Evolutionary conservation across 495 filamentous ascomycete genomes (phyloP), one percentile per base, ranked within the genome.

Genomic region (Lichina pygmaea): DNA sequence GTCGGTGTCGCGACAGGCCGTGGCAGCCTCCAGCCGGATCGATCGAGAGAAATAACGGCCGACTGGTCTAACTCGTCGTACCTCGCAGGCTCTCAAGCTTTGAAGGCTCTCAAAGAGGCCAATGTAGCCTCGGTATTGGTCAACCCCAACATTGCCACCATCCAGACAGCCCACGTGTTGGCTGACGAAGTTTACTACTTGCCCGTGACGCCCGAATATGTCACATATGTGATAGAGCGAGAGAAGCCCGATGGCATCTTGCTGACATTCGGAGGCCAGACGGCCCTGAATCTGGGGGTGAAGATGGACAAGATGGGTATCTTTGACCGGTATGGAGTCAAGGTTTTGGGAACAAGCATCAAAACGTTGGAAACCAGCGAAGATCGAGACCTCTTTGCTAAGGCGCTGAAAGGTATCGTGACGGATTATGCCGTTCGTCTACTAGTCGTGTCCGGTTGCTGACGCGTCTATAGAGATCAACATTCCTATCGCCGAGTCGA

Each of bases 101-200:
- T 65, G 16, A 65, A 65, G 46, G 62, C 86, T 13, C 63, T 97
- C 47, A 97, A 93, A 62, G 86, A 94, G 60, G 86, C 91, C 52
- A 79, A 81, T 49, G 85, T 97, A 49, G 76, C 82, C 52, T 93
- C 89, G 3, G 76, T 97, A 48, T 73, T 97, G 46, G 86, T 97
- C 65, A 97, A 97, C 61, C 89, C 86, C 42, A 97, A 97, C 59
- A 97, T 97, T 53, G 86, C 86, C 36, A 97, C 86, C 31, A 97
- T 97, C 54, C 86, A 97, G 61, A 97, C 86, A 34, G 86, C 92
- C 24, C 91, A 93, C 65, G 92, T 92, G 51, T 70, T 97, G 44
- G 86, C 86, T 8, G 86, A 97, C 53, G 89, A 94, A 61, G 82
- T 97, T 47, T 97, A 94, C 64, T 97, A 94, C 66, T 74, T 94